phyloP scores from a whole-genome alignment of 768 basidiomycete species.

The Gloeopeniophorella convolvens region DNA sequence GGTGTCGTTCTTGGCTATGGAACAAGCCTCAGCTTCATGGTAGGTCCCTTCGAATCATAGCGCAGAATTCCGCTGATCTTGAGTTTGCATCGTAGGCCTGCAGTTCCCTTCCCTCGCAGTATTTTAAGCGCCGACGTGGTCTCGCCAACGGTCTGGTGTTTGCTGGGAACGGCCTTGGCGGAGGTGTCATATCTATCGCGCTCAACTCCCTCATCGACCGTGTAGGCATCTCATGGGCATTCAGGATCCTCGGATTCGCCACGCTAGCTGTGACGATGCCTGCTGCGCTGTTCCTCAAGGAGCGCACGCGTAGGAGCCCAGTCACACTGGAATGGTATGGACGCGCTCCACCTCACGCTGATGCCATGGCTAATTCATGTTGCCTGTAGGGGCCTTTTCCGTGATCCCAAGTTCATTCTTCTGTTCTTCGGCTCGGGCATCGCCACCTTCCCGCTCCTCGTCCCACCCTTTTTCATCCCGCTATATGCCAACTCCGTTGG shows the following conservation, averaged over 20 bases:
- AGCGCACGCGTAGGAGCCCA: constrained; percentile 21
- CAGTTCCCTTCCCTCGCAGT: constrained; percentile 31
- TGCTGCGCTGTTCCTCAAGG: constrained; percentile 26
- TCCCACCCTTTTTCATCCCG: constrained; percentile 34
- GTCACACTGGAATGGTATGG: constrained; percentile 24
- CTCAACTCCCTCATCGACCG: constrained; percentile 26
- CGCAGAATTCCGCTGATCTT: too few relatives aligned
- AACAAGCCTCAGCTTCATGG: constrained; percentile 25
- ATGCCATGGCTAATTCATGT: too few relatives aligned
- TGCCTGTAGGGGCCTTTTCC: constrained; percentile 26
- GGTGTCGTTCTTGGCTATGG: constrained; percentile 28
- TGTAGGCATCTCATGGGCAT: constrained; percentile 29
- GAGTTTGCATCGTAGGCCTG: constrained; percentile 21
- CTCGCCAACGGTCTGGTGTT: constrained; percentile 33
- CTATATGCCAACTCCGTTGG: constrained; percentile 29
- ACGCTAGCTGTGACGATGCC: constrained; percentile 26
- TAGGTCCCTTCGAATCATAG: background rate
- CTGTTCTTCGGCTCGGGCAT: constrained; percentile 31
- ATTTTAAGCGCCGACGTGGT: constrained; percentile 30
- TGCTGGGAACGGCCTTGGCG: constrained; percentile 29
- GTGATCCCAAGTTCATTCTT: constrained; percentile 25
- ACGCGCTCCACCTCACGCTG: too few relatives aligned
- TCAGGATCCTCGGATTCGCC: constrained; percentile 27
- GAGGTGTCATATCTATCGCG: constrained; percentile 27
- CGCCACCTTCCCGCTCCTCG: constrained; percentile 32